A percentile compares a stretch with the other conserved stretches of the same genome.
Conservation (phyloP, 106 monocot genomes). For the Agapanthus africanus region DNA sequence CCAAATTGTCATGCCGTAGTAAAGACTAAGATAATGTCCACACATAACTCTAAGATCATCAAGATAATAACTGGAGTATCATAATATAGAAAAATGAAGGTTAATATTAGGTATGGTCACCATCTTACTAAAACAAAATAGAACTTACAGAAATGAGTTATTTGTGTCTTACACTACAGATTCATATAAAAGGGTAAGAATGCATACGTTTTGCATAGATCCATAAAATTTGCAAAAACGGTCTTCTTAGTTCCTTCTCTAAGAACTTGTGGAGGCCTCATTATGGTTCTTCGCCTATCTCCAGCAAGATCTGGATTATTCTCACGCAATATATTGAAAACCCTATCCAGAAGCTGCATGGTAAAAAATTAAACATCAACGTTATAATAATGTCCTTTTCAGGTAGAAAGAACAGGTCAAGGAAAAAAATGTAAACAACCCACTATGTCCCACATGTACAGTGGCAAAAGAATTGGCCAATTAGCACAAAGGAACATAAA, state of each 20-base stretch:
- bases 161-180: neutral
- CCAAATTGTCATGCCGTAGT: neutral
- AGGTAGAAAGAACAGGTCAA: neutral
- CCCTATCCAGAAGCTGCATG: constrained; percentile 71
- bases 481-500: neutral
- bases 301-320: constrained; percentile 94
- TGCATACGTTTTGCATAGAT: constrained; percentile 73
- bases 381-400: neutral
- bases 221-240: constrained; percentile 97
- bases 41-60: neutral
- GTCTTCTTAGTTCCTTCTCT: constrained; percentile 97
- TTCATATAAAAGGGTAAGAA: neutral
- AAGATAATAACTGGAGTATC: neutral
- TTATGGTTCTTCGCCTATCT: constrained; percentile 80
- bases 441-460: neutral
- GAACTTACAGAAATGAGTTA: neutral
- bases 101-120: neutral
- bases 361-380: neutral
- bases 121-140: neutral
- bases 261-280: constrained; percentile 97
- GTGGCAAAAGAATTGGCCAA: neutral
- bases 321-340: constrained; percentile 79
- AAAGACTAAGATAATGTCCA: neutral
- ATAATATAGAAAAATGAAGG: neutral
- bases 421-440: neutral